Conservation (phyloP, 495 filamentous ascomycete species). For the Venustampulla echinocandica region DNA sequence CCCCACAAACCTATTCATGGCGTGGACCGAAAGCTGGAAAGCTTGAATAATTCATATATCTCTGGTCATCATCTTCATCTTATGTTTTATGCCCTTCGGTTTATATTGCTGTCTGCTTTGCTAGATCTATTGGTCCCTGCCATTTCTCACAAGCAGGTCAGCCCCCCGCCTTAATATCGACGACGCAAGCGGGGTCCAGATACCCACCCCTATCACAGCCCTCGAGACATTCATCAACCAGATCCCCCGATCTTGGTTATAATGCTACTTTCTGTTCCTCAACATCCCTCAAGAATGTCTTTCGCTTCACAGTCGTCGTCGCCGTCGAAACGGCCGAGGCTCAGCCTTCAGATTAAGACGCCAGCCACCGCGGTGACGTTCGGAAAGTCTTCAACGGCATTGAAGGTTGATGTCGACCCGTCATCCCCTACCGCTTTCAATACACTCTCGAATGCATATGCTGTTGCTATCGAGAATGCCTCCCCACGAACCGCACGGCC, state of each 20-base stretch:
- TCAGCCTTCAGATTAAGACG: slow-evolving; percentile 64
- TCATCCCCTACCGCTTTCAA: slow-evolving; percentile 73
- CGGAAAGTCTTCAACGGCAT: slow-evolving; percentile 46
- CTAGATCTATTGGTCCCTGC: too few species aligned
- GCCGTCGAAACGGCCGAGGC: slow-evolving; percentile 57
- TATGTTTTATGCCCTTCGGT: too few species aligned
- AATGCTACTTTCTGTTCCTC: slow-evolving; percentile 22
- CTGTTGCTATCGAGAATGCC: slow-evolving; percentile 55
- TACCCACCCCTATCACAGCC: neutral
- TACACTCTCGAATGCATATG: slow-evolving; percentile 73
- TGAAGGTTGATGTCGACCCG: slow-evolving; percentile 49
- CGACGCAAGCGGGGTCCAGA: neutral
- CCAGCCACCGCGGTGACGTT: slow-evolving; percentile 35
- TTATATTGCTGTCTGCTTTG: too few species aligned
- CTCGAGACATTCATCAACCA: neutral
- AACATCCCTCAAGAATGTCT: slow-evolving; percentile 26
- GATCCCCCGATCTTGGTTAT: slow-evolving; percentile 15
- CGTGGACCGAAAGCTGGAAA: slow-evolving; percentile 2
- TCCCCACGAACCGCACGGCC: slow-evolving; percentile 37
- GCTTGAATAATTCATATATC: slow-evolving; percentile 8
- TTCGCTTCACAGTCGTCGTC: slow-evolving; percentile 25
- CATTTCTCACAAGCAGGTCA: neutral
- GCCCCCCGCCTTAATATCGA: neutral
- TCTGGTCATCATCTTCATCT: neutral
- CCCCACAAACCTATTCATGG: slow-evolving; percentile 15